Percentiles rank a stretch among this genome's conserved stretches.
Evolutionary conservation across 176 grass and related monocot genomes (phyloP).

Genomic region (Raddia distichophylla): DNA sequence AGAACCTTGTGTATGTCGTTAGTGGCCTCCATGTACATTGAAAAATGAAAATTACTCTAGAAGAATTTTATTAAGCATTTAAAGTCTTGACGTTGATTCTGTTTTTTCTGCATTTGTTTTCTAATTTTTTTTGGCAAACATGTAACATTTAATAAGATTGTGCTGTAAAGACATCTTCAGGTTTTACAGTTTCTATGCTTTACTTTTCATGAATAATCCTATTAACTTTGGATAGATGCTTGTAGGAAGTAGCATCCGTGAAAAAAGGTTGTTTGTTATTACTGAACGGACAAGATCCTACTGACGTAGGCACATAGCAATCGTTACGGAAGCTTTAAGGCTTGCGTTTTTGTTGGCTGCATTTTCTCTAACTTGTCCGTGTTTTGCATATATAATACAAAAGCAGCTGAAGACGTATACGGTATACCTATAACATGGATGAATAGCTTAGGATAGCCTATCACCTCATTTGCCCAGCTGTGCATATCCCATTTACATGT

Average conservation of each 20-base stretch:
- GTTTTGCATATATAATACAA: not conserved
- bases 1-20: not conserved
- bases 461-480: too few relatives aligned
- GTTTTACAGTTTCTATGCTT: not conserved
- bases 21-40: not conserved
- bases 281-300: not conserved
- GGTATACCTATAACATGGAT: too few relatives aligned
- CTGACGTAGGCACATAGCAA: not conserved
- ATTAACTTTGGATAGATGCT: not conserved
- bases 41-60: not conserved
- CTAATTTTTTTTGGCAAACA: not conserved
- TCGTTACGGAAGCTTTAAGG: not conserved
- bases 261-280: not conserved
- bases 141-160: not conserved
- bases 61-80: not conserved
- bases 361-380: conserved; percentile 4
- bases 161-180: not conserved
- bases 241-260: not conserved
- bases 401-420: too few relatives aligned
- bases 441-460: too few relatives aligned
- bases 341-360: not conserved
- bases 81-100: too few relatives aligned
- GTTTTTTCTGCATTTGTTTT: not conserved
- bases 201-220: not conserved
- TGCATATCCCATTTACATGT: too few relatives aligned